Base-by-base conservation (phyloP, 768 basidiomycete genomes). In the Lentinula aciculospora region DNA sequence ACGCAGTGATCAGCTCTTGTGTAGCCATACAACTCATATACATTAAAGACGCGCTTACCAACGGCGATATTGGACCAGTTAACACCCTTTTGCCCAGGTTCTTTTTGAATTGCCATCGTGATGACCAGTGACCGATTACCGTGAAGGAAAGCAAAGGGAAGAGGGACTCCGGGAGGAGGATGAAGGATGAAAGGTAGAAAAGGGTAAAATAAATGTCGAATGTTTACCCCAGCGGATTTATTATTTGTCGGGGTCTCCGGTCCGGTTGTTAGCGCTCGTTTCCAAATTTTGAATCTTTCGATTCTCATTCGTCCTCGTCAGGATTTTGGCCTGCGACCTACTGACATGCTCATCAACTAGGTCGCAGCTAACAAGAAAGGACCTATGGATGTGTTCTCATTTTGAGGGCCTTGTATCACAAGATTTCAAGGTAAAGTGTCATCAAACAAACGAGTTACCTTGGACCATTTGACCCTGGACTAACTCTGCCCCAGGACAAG, bases 41-140 rank as follows among this genome's bases (percentile, higher is more conserved):
- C 63, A 55, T 60, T n/a, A n/a, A n/a, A n/a, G 53, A 58, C 45
- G 62, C 23, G 72, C 90, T 65, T 69, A 93, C 92, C 92, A 71
- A 96, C 88, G 63, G 92, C 93, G 75, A 95, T 94, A 76, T 94
- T 95, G 65, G 90, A 92, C 92, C 91, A 95, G 77, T 80, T 93
- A 64, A 93, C 77, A 67, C 91, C 91, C 74, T 94, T 94, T 72
- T 93, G 89, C 59, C 92, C 93, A 54, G 93, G 92, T 75, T 92
- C 88, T 72, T 81, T 84, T 70, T 86, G 79, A 66, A 92, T 83
- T 75, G 84, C 90, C 91, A 93, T 92, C 45, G 59, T 27, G 58
- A 58, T 59, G 51, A 55, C 29, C 53, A 56, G 59, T 46, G 53
- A 39, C 53, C 57, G 47, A 56, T 54, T 59, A 58, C 42, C 42